Evolutionary conservation across 768 basidiomycete species (phyloP).

Genomic region (Amanita polypyramis): DNA sequence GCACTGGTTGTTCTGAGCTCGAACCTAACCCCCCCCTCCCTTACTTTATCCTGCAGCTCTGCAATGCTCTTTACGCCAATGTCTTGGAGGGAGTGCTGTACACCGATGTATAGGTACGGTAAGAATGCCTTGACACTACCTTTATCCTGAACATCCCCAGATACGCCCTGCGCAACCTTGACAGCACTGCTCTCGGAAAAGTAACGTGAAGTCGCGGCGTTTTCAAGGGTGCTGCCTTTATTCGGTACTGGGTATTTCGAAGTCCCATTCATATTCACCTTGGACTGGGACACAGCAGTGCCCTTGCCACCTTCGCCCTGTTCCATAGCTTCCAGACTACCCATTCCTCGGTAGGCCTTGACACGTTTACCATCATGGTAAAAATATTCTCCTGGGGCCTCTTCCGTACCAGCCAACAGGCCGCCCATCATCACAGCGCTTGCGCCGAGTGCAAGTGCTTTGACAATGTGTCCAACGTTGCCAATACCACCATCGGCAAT

Average conservation of each 20-base stretch:
- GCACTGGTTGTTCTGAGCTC: conserved; percentile 92
- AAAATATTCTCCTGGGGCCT: conserved; percentile 98
- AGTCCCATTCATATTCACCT: conserved; percentile 14
- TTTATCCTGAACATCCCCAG: conserved; percentile 96
- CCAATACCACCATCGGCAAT: conserved; percentile 94
- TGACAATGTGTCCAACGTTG: conserved; percentile 97
- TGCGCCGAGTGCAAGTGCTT: conserved; percentile 89
- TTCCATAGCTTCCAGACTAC: conserved; percentile 90
- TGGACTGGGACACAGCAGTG: background rate
- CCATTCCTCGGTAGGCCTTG: conserved; percentile 99
- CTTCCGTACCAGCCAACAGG: conserved; percentile 88
- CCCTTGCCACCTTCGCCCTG: conserved; percentile 42
- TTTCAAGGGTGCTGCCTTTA: conserved; percentile 51
- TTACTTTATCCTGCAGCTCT: conserved; percentile 59
- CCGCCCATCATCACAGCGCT: conserved; percentile 99
- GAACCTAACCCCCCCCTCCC: conserved; percentile 64
- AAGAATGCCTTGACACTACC: conserved; percentile 89
- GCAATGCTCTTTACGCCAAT: conserved; percentile 65
- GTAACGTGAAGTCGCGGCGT: conserved; percentile 93
- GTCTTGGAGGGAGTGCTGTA: conserved; percentile 95
- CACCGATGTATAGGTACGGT: conserved; percentile 71
- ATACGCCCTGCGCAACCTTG: conserved; percentile 95
- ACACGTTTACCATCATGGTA: conserved; percentile 99
- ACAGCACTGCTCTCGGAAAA: conserved; percentile 88
- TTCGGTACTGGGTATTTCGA: conserved; percentile 40